Evolutionary conservation across 2,329 filamentous ascomycete species (phyloP), one percentile per base, ranked within the genome.

Genomic region (Chrysoporthe austroafricana): DNA sequence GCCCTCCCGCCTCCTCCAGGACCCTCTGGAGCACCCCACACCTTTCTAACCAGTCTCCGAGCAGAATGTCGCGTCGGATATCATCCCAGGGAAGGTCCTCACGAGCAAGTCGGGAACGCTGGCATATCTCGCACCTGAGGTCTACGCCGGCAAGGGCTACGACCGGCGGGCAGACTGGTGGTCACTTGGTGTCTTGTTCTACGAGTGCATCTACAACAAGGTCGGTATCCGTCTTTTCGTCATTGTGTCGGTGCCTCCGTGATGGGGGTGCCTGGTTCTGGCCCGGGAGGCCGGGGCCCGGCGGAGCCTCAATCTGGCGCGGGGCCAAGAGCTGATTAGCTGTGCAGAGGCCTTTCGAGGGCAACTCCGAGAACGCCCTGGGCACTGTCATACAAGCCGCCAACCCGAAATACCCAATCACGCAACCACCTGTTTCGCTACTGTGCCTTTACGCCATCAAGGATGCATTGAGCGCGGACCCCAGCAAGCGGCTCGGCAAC

Each of bases 191-290:
- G 96, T 99, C 58, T 86, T 97, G n/a, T 98, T 98, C 79, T 99
- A 97, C 79, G 96, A 99, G 79, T 98, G 96, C 85, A 97, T 99
- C 72, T 99, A 98, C 82, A 97, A 96, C 82, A 98, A 96, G 90
- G 93, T 94, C 80, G 63, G 84, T 76, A 36, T 39, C 36, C 32
- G 63, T 57, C 48, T 21, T 50, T 14, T 63, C 63, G 46, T 60
- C 21, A 34, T 52, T 57, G 6, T 26, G 21, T 43, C 39, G 16
- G 21, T 46, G 43, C 59, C 16, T 43, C 11, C 26, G 39, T 58
- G 56, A 16, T 18, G 16, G 13, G 26, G 14, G 11, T 58, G 36
- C 32, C 50, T 42, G 46, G 16, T 39, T 32, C 16, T 50, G 26
- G 26, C 39, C 32, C 34, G n/a, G 42, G 14, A 2, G 42, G 21